Evolutionary conservation across 306 rosid genomes (phyloP).

Genomic region (Sphenostylis stenocarpa): DNA sequence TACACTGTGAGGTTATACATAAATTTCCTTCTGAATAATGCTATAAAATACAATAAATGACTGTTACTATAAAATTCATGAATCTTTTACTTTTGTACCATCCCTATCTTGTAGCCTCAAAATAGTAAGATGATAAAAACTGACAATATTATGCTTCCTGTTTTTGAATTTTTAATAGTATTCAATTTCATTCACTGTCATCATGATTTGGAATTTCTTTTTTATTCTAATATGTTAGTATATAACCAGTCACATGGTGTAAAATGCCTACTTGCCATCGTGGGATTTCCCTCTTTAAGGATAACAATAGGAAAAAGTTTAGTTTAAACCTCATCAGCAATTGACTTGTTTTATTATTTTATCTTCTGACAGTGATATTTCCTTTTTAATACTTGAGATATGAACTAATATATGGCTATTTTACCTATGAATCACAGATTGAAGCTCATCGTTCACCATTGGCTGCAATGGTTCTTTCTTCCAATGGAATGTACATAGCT

Average conservation of each 20-base stretch:
- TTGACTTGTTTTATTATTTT: conserved; percentile 20
- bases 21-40: conserved; percentile 23
- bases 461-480: conserved; percentile 81
- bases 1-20: conserved; percentile 87
- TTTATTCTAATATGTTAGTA: not conserved
- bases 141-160: not conserved
- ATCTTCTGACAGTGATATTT: conserved; percentile 4
- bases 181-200: not conserved
- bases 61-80: not conserved
- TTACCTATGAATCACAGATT: conserved; percentile 57
- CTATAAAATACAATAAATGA: conserved; percentile 11
- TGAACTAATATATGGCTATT: not conserved
- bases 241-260: conserved; percentile 16
- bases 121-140: conserved; percentile 25
- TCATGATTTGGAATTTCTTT: conserved; percentile 14
- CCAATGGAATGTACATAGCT: conserved; percentile 84
- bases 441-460: conserved; percentile 89
- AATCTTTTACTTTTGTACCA: conserved; percentile 21
- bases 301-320: not conserved
- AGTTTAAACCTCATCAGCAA: conserved; percentile 5
- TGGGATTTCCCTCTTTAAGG: conserved; percentile 17
- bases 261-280: conserved; percentile 14
- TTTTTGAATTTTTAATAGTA: not conserved
- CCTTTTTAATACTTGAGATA: not conserved
- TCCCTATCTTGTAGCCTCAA: conserved; percentile 12